These are phyloP conservation scores for Pseudogymnoascus sp. DNA, from an alignment of 2,329 filamentous ascomycete species.

Conservation along the genomic window DNA sequence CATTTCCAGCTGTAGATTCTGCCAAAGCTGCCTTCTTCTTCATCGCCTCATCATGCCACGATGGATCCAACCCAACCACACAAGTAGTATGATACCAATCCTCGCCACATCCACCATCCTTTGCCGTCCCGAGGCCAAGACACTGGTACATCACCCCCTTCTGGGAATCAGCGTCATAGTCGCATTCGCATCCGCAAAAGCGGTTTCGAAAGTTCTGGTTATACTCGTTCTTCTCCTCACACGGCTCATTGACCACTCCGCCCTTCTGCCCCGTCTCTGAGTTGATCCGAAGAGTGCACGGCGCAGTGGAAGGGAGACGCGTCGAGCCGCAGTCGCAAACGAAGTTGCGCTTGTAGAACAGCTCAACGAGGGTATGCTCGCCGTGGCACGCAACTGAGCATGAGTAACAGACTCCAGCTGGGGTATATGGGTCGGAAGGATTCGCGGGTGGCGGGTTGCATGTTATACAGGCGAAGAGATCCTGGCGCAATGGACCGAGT, in stretches of 20 bases:
- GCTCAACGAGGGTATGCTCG: slow-evolving; percentile 87
- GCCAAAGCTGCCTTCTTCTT: slow-evolving; percentile 27
- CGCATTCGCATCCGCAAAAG: slow-evolving; percentile 83
- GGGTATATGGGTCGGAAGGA: slow-evolving; percentile 52
- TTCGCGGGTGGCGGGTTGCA: slow-evolving; percentile 74
- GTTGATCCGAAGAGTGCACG: slow-evolving; percentile 70
- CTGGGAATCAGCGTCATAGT: slow-evolving; percentile 82
- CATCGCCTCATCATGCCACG: slow-evolving; percentile 53
- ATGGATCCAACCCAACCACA: slow-evolving; percentile 68
- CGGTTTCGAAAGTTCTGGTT: slow-evolving; percentile 91
- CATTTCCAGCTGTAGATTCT: slow-evolving; percentile 27
- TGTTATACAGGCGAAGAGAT: slow-evolving; percentile 84
- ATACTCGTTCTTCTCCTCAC: slow-evolving; percentile 71
- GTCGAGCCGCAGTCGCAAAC: slow-evolving; percentile 93
- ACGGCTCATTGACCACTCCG: slow-evolving; percentile 65
- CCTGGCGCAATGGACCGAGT: slow-evolving; percentile 82
- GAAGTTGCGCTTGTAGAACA: slow-evolving; percentile 93
- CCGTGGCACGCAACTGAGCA: slow-evolving; percentile 96
- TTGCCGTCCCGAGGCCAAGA: slow-evolving; percentile 68
- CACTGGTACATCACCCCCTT: slow-evolving; percentile 99
- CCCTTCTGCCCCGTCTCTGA: slow-evolving; percentile 67
- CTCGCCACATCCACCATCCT: slow-evolving; percentile 85
- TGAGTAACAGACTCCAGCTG: slow-evolving; percentile 88
- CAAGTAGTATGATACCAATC: slow-evolving; percentile 98
- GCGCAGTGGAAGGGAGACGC: slow-evolving; percentile 59